phyloP scores from a whole-genome alignment of 306 rosid genomes.

The Trifolium pratense region DNA sequence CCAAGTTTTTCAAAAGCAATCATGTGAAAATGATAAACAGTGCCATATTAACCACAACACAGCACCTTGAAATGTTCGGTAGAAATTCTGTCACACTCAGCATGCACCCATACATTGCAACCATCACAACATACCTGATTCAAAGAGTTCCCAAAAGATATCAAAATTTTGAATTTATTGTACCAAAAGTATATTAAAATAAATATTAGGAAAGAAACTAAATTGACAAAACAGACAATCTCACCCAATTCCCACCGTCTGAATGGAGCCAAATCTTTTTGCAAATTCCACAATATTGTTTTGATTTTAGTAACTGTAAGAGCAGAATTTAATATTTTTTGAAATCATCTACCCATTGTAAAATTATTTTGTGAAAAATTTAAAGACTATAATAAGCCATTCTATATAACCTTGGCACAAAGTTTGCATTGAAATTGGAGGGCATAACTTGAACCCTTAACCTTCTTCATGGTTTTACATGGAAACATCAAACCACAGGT shows the following conservation, averaged over 20 bases:
- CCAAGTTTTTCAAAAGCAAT: conserved; percentile 13
- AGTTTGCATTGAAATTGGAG: conserved; percentile 70
- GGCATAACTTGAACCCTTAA: conserved; percentile 55
- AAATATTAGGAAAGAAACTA: conserved; percentile 16
- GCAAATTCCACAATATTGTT: conserved; percentile 97
- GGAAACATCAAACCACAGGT: conserved; percentile 71
- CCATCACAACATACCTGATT: conserved; percentile 93
- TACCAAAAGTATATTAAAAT: conserved; percentile 6
- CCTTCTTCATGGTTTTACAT: conserved; percentile 65
- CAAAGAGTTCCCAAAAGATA: conserved; percentile 42
- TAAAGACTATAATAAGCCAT: conserved; percentile 27
- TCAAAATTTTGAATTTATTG: conserved; percentile 7
- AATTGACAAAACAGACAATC: conserved; percentile 47
- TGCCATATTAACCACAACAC: conserved; percentile 29
- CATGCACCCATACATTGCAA: conserved; percentile 98
- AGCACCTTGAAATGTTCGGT: conserved; percentile 69
- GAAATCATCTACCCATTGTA: conserved; percentile 31
- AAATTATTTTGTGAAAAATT: conserved; percentile 22
- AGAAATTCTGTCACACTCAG: conserved; percentile 83
- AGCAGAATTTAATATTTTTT: conserved; percentile 26
- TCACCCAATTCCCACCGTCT: conserved; percentile 97
- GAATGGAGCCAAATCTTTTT: conserved; percentile 93
- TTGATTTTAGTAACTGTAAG: conserved; percentile 77
- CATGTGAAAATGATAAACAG: conserved; percentile 12
- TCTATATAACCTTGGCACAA: conserved; percentile 74